phyloP scores from a whole-genome alignment of 192 early-diverging fungal genomes.

The Rhizoclosmatium sp. region DNA sequence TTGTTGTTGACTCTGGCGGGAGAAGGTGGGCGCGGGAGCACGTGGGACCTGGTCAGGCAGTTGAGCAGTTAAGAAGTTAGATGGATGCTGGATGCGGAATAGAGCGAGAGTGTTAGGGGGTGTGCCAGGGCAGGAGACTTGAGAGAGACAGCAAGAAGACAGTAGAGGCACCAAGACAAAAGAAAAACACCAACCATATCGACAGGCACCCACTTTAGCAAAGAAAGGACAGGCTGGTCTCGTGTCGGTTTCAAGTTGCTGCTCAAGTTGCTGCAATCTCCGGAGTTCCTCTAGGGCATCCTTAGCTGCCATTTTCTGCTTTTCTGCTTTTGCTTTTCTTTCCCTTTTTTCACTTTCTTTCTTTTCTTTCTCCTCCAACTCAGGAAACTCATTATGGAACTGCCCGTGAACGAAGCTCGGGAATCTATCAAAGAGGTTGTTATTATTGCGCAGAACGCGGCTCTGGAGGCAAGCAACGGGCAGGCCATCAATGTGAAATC shows the following conservation, averaged over 20 bases:
- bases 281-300: background rate
- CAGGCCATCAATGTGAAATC: too few relatives aligned
- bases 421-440: too few relatives aligned
- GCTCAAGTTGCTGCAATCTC: background rate
- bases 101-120: too few relatives aligned
- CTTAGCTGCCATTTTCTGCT: background rate
- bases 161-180: slow-evolving; percentile 54
- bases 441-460: too few relatives aligned
- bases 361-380: background rate
- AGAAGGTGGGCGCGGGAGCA: slow-evolving; percentile 12
- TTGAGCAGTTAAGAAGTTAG: too few relatives aligned
- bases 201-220: slow-evolving; percentile 52
- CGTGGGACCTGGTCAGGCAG: background rate
- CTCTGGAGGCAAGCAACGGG: too few relatives aligned
- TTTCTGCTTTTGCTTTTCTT: background rate
- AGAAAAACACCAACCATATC: slow-evolving; percentile 51
- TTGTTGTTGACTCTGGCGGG: background rate
- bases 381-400: too few relatives aligned
- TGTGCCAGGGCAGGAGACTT: too few relatives aligned
- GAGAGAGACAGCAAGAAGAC: background rate
- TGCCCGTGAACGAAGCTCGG: too few relatives aligned
- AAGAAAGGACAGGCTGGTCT: slow-evolving; percentile 48
- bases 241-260: background rate
- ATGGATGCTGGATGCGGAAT: too few relatives aligned
- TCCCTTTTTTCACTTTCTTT: background rate